Evolutionary conservation across 2,329 filamentous ascomycete species (phyloP).

Genomic region (Colletotrichum plurivorum): DNA sequence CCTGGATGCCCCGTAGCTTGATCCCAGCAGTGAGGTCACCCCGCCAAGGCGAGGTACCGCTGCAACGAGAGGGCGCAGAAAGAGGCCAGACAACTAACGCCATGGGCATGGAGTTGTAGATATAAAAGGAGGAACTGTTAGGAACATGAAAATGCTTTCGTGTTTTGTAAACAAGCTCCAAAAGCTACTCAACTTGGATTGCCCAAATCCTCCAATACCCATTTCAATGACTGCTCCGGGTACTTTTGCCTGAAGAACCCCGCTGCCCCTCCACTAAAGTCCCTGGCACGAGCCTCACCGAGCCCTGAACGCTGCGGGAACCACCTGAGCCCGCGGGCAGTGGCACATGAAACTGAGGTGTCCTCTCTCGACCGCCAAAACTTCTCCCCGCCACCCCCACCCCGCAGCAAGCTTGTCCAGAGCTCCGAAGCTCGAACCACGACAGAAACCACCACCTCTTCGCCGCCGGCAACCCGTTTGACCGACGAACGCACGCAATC

Average conservation of each 20-base stretch:
- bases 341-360: conserved; percentile 35
- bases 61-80: no score
- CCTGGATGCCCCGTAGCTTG: no score
- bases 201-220: no score
- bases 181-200: no score
- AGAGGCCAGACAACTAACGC: no score
- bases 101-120: no score
- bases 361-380: conserved; percentile 38
- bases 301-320: conserved; percentile 35
- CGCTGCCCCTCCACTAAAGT: conserved; percentile 8
- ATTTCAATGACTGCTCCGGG: no score
- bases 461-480: background rate
- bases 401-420: conserved; percentile 34
- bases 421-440: conserved; percentile 35
- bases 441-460: conserved; percentile 27
- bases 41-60: no score
- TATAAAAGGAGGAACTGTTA: no score
- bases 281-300: conserved; percentile 22
- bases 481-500: background rate
- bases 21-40: no score
- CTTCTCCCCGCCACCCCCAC: conserved; percentile 39
- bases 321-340: conserved; percentile 1
- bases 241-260: background rate
- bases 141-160: no score
- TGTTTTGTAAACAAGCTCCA: no score